These are phyloP conservation scores for Vitis hybrid DNA, from an alignment of 177 flowering plant genomes.

Conservation along the genomic window DNA sequence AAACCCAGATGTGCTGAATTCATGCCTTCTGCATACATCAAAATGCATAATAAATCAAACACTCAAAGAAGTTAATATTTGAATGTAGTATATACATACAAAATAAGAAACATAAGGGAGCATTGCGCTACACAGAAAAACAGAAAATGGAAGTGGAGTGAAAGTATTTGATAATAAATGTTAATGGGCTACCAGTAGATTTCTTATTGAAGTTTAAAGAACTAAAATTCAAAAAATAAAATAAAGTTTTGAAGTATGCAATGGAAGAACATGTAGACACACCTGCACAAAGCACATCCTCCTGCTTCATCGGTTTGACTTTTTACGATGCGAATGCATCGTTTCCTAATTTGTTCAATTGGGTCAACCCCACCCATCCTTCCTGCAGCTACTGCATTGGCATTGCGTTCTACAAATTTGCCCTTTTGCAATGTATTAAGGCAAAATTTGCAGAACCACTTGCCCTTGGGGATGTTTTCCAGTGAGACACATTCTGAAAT, in stretches of 20 bases:
- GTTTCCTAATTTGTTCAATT: constrained; percentile 52
- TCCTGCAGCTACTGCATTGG: constrained; percentile 84
- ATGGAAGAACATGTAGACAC: not conserved
- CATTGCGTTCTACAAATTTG: constrained; percentile 51
- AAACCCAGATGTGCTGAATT: constrained; percentile 60
- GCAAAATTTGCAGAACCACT: constrained; percentile 77
- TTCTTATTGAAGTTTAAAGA: no score
- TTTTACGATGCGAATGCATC: constrained; percentile 76
- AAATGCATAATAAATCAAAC: constrained; percentile 2
- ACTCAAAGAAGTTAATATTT: not conserved
- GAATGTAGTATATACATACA: not conserved
- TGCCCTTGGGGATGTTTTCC: constrained; percentile 42
- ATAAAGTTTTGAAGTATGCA: no score
- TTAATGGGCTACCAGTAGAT: no score
- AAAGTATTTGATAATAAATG: no score
- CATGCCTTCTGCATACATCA: constrained; percentile 46
- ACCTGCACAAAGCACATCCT: constrained; percentile 87
- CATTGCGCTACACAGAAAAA: not conserved
- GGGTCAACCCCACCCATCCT: constrained; percentile 72
- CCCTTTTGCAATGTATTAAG: constrained; percentile 42
- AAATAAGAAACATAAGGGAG: not conserved
- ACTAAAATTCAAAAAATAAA: no score
- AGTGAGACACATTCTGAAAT: constrained; percentile 66
- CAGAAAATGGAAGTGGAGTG: not conserved
- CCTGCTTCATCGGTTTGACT: constrained; percentile 42